A percentile compares a stretch with the other conserved stretches of the same genome.
Conservation (phyloP, 2,329 filamentous ascomycete genomes). For the Epichloe elymi region DNA sequence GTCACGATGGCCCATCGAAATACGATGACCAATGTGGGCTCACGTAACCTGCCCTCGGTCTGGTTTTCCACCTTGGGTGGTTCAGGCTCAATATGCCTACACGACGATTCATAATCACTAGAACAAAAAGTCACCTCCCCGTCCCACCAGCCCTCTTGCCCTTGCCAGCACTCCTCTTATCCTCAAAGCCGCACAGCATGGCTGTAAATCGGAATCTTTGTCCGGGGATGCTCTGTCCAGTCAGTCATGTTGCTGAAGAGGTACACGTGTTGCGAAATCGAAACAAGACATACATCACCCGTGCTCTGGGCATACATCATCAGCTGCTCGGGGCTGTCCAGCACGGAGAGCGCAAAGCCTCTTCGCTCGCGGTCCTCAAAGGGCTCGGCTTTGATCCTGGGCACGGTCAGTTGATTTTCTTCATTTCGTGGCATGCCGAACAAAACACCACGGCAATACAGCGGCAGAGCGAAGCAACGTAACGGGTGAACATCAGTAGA, state of each 20-base stretch:
- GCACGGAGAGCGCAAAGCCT: constrained; percentile 37
- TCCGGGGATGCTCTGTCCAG: constrained; percentile 36
- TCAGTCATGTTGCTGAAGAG: not conserved
- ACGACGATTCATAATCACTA: not conserved
- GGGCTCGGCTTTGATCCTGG: constrained; percentile 19
- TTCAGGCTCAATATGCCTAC: not conserved
- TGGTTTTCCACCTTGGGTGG: too few species aligned
- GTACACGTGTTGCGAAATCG: too few species aligned
- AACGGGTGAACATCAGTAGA: too few species aligned
- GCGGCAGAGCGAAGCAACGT: too few species aligned
- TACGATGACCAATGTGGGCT: too few species aligned
- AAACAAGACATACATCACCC: constrained; percentile 33
- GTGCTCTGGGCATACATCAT: constrained; percentile 45
- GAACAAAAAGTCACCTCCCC: not conserved
- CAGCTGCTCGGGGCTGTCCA: constrained; percentile 44
- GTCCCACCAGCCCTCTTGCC: not conserved
- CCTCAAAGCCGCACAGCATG: constrained; percentile 38
- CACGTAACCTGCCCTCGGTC: too few species aligned
- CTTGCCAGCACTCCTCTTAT: not conserved
- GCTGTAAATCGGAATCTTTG: constrained; percentile 43
- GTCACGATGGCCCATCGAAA: too few species aligned
- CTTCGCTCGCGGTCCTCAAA: constrained; percentile 30
- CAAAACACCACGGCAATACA: too few species aligned
- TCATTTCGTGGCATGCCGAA: too few species aligned
- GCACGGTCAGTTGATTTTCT: not conserved